Evolutionary conservation across 306 rosid species (phyloP), one percentile per base, ranked within the genome.

Genomic region (Cucurbita maxima): DNA sequence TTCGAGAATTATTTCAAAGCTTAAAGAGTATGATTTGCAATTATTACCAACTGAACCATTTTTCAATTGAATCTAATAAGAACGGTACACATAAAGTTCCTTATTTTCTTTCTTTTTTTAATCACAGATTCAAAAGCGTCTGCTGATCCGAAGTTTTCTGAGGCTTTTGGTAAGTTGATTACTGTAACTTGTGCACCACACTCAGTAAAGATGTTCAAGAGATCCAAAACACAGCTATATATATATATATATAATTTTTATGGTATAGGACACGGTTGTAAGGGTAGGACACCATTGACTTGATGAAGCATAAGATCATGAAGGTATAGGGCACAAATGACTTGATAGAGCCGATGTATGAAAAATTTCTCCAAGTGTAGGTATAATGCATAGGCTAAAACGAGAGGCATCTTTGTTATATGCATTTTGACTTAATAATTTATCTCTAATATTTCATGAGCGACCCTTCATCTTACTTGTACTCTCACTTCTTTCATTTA

Each of bases 101-200:
- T 76, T 69, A 69, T 48, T 18, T 71, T 12, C 8, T 25, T 77
- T 43, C 55, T 71, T 16, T 62, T 73, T 80, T 82, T 79, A n/a
- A 34, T 55, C 30, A 75, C 97, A 95, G 99, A 88, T 88, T 88
- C 96, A 74, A 89, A 86, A 80, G 73, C 88, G 77, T 83, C 83
- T 12, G 96, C 86, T 69, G 92, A 85, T 80, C 86, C 87, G 73
- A 95, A 91, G 86, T 91, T 85, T 84, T 61, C 79, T 61, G 99
- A 95, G 83, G 89, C 93, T 72, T 87, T 84, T 81, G 98, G 96
- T 92, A 83, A 83, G 96, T 77, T 74, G 75, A 74, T 79, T 66
- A 73, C 44, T 67, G 55, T 50, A 14, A 62, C 78, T 36, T 77
- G 34, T 45, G 48, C 54, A 43, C 55, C n/a, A 12, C 41, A 75